A percentile compares a stretch with the other conserved stretches of the same genome.
These are phyloP conservation scores for Plenodomus biglobosus DNA, from an alignment of 2,329 filamentous ascomycete genomes.

Conservation along the genomic window DNA sequence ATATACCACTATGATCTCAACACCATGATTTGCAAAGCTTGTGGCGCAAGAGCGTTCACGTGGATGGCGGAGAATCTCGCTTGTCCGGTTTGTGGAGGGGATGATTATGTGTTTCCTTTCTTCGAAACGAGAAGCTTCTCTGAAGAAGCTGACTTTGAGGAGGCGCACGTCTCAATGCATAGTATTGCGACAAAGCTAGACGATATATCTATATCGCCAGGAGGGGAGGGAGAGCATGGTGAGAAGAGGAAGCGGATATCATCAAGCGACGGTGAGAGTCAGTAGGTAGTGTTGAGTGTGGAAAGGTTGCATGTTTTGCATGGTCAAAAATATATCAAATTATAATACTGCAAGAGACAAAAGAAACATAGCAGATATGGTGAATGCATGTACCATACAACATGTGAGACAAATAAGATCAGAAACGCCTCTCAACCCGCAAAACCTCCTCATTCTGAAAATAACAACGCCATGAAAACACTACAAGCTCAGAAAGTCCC, in stretches of 20 bases:
- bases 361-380: too few relatives aligned
- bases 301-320: not conserved
- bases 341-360: too few relatives aligned
- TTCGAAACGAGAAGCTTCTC: not conserved
- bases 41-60: conserved; percentile 6
- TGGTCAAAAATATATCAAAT: too few relatives aligned
- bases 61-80: conserved; percentile 16
- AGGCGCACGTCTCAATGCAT: not conserved
- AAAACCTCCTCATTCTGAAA: too few relatives aligned
- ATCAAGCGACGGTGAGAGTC: not conserved
- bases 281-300: not conserved
- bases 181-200: not conserved
- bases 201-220: not conserved
- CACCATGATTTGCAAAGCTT: conserved; percentile 11
- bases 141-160: not conserved
- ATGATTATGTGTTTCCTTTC: not conserved
- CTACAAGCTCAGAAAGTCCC: not conserved
- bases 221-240: not conserved
- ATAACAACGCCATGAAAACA: too few relatives aligned
- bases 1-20: conserved; percentile 8
- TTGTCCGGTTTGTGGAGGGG: conserved; percentile 11
- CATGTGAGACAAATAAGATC: too few relatives aligned
- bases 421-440: too few relatives aligned
- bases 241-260: conserved; percentile 3
- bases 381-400: too few relatives aligned